Evolutionary conservation across 2,329 filamentous ascomycete species (phyloP), one percentile per base, ranked within the genome.

Genomic region (Stachybotrys elegans): DNA sequence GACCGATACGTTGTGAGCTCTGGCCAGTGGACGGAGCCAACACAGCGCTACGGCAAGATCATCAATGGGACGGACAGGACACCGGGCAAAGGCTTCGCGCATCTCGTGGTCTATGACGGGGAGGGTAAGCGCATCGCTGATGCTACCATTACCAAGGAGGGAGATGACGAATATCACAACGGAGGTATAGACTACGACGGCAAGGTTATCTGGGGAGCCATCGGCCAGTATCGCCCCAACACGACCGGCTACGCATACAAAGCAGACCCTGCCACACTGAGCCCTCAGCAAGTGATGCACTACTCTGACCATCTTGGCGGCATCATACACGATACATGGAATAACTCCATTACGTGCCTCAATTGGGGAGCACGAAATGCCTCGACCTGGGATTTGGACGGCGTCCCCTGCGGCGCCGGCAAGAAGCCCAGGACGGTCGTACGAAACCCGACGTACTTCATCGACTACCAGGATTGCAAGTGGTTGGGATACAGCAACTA

Each of bases 401-500:
- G 17, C 0, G 22, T 39, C 20, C 11, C 25, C 14, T 40, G 46
- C 22, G 48, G 50, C 8, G 55, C 48, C 6, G 52, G 57, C 25
- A 48, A 46, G 6, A 49, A 45, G 13, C 44, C 35, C 6, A 5
- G 39, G 0, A 43, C 17, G 2, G 46, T 53, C 1, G 49, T 57
- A 1, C 51, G 48, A 5, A 73, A 74, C 40, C 70, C 69, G 0
- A 66, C 59, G 27, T 63, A 70, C 50, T 75, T 65, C 53, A 54
- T 70, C 43, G 72, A 75, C 47, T 75, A 75, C 51, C 71, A 76
- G 54, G 72, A 75, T 59, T 75, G 71, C 58, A 75, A 75, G 51
- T 74, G 67, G 54, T 57, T 75, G 1, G 72, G 71, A 4, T 65
- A 63, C 49, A 62, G 64, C 13, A 47, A 52, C 9, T 47, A 57